phyloP scores from a whole-genome alignment of 192 early-diverging fungal genomes.

The Chytriomyces hyalinus region DNA sequence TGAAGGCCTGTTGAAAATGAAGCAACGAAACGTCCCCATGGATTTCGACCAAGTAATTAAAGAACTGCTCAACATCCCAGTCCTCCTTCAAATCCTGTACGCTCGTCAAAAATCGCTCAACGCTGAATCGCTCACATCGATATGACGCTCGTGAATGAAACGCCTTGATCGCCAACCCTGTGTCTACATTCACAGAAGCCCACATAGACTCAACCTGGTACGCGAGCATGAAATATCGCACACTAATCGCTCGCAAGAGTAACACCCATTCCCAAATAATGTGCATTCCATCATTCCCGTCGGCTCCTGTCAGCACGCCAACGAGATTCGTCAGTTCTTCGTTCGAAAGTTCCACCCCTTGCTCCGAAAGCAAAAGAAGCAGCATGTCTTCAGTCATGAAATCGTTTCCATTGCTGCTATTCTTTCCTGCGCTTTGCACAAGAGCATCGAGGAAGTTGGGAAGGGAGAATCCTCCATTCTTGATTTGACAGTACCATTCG shows the following conservation, averaged over 20 bases:
- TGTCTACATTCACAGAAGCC: conserved; percentile 9
- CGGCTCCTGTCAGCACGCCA: conserved; percentile 25
- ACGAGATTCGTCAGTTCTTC: conserved; percentile 23
- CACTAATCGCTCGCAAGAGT: conserved; percentile 1
- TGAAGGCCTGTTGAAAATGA: conserved; percentile 12
- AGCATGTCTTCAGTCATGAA: neutral
- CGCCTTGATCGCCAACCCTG: conserved; percentile 8
- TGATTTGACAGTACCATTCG: conserved; percentile 28
- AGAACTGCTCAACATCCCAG: conserved; percentile 9
- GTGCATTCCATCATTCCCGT: conserved; percentile 12
- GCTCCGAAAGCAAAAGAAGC: conserved; percentile 1
- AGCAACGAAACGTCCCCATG: conserved; percentile 21
- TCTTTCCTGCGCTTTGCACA: neutral
- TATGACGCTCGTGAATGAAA: conserved; percentile 6
- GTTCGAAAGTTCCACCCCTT: conserved; percentile 23
- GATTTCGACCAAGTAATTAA: neutral
- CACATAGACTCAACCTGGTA: conserved; percentile 18
- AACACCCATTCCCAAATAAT: conserved; percentile 21
- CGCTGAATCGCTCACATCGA: conserved; percentile 1
- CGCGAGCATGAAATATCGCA: conserved; percentile 21
- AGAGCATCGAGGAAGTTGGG: neutral
- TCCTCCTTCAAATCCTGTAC: neutral
- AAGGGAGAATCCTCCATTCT: conserved; percentile 19
- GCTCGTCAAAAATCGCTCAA: neutral
- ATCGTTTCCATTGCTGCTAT: neutral